Evolutionary conservation across 192 early-diverging fungal genomes (phyloP), one percentile per base, ranked within the genome.

Genomic region (Backusella westeae): DNA sequence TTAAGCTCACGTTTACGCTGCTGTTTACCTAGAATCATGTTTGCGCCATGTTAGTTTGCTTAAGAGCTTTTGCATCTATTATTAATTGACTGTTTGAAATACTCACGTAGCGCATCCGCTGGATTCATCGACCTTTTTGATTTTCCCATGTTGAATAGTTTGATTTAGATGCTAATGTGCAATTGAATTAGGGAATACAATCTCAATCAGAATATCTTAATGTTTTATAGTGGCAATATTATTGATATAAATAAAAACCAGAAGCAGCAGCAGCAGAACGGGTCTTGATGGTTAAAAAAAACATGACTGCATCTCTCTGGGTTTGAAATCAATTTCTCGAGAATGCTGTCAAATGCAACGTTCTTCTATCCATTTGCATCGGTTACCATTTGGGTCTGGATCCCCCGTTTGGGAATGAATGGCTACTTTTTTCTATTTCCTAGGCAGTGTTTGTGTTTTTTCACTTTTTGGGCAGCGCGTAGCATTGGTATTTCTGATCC

Each of bases 1-100:
- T 81, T 77, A 39, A 81, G 49, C 65, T 81, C 80, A 32, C 77
- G 76, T 36, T 81, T 81, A 46, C 76, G 76, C 42, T 81, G 80
- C 19, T 73, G 68, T 59, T 81, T 81, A 26, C 80, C 80, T 81
- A 67, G 6, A n/a, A 41, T 26, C 4, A 59, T 32, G 59, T 19
- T 41, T 59, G 3, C 7, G 15, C 12, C 26, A 5, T 71, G 49
- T 32, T 56, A 49, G n/a, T 34, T 69, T 41, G n/a, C 44, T 23
- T 7, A 26, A 10, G 1, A 56, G 2, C 6, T 32, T 32, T 29
- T 34, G 7, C 4, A 26, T 34, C 19, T 23, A 34, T 63, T 38
- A 17, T 65, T 59, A 34, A 15, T 36, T 14, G 34, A n/a, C 39
- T 8, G 26, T 53, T 26, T 17, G 2, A 7, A 38, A 52, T n/a